Percentiles rank a stretch among this genome's conserved stretches.
phyloP scores from a whole-genome alignment of 345 rosid species.

The Erucastrum elatum region DNA sequence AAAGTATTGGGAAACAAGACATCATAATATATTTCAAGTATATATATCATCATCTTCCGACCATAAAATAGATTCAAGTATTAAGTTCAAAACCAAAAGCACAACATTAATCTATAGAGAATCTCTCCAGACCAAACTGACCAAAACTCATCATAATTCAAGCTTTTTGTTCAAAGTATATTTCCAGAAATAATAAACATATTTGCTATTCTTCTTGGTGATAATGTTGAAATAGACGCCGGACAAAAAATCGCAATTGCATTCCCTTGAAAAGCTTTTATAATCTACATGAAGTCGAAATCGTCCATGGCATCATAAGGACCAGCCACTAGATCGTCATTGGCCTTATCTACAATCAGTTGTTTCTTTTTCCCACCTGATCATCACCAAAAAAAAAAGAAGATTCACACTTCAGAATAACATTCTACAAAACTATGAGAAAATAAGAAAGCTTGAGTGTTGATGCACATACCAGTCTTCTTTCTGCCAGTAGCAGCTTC shows the following conservation, averaged over 20 bases:
- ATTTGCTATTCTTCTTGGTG: background rate
- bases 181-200: slow-evolving; percentile 15
- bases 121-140: slow-evolving; percentile 17
- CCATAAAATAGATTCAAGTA: background rate
- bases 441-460: background rate
- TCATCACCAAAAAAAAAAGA: background rate
- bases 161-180: slow-evolving; percentile 19
- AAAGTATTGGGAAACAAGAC: background rate
- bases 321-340: slow-evolving; percentile 61
- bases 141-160: slow-evolving; percentile 9
- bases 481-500: slow-evolving; percentile 82
- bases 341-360: slow-evolving; percentile 70
- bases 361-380: slow-evolving; percentile 79
- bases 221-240: slow-evolving; percentile 16
- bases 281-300: slow-evolving; percentile 75
- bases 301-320: slow-evolving; percentile 68
- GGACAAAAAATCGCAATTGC: background rate
- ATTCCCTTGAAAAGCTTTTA: slow-evolving; percentile 10
- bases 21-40: background rate
- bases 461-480: slow-evolving; percentile 62
- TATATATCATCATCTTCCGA: slow-evolving; percentile 1
- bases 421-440: background rate
- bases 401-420: background rate
- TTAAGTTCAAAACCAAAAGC: background rate
- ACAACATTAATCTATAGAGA: background rate